These are phyloP conservation scores for Porpolomopsis calyptriformis DNA, from an alignment of 768 basidiomycete species.

Conservation along the genomic window DNA sequence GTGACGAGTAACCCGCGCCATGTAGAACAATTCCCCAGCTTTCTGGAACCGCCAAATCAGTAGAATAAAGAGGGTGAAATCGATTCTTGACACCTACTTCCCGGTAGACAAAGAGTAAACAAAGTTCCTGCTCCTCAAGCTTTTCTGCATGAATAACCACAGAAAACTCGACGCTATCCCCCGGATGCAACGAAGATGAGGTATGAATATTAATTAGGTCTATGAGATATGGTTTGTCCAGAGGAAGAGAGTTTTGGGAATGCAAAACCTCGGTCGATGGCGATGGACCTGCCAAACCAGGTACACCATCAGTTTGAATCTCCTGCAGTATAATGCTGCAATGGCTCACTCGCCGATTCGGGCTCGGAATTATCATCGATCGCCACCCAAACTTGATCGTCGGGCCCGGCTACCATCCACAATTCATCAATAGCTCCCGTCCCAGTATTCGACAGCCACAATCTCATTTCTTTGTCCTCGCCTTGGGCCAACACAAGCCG, in stretches of 20 bases:
- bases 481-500: conserved; percentile 52
- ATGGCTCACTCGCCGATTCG: conserved; percentile 4
- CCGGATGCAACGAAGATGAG: conserved; percentile 30
- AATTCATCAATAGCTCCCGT: conserved; percentile 48
- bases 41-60: conserved; percentile 26
- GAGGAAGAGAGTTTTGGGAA: conserved; percentile 42
- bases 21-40: conserved; percentile 42
- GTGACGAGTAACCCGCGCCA: conserved; percentile 39
- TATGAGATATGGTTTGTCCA: conserved; percentile 38
- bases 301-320: neutral
- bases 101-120: conserved; percentile 57
- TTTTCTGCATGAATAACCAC: conserved; percentile 43
- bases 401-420: conserved; percentile 54
- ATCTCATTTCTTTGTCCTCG: conserved; percentile 42
- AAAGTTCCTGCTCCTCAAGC: conserved; percentile 40
- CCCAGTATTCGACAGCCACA: conserved; percentile 64
- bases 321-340: neutral
- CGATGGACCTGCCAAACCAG: conserved; percentile 1
- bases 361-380: conserved; percentile 5
- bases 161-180: conserved; percentile 39
- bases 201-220: conserved; percentile 22
- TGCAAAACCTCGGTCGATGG: conserved; percentile 28
- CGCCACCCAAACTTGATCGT: conserved; percentile 54
- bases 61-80: conserved; percentile 8
- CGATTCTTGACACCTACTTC: conserved; percentile 24